phyloP scores from a whole-genome alignment of 345 rosid species.

The Cardiospermum halicacabum region DNA sequence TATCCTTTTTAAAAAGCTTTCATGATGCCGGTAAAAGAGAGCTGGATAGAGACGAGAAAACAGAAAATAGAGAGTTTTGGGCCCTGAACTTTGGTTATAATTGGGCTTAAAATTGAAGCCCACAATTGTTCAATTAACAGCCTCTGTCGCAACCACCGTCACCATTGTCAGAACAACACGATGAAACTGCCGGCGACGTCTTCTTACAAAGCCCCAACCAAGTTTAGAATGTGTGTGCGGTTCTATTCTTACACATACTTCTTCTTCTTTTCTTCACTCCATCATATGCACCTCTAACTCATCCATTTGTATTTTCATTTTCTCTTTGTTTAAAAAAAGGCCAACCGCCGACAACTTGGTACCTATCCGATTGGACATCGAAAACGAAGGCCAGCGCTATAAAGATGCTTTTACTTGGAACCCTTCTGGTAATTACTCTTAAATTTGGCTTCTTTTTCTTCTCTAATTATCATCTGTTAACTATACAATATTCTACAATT shows the following conservation, averaged over 20 bases:
- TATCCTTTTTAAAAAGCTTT: no score
- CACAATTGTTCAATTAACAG: no score
- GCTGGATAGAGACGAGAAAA: no score
- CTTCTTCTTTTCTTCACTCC: neutral
- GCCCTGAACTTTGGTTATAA: no score
- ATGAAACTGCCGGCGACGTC: conserved; percentile 46
- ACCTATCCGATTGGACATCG: conserved; percentile 84
- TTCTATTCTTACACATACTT: neutral
- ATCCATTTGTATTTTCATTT: neutral
- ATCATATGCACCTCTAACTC: neutral
- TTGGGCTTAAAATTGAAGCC: no score
- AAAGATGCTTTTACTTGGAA: conserved; percentile 98
- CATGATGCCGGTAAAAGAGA: no score
- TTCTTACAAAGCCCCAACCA: conserved; percentile 53
- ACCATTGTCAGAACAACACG: neutral
- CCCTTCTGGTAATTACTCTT: conserved; percentile 61
- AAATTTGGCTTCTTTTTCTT: no score
- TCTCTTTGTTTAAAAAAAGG: conserved; percentile 25
- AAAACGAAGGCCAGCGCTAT: conserved; percentile 82
- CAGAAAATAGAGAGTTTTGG: no score
- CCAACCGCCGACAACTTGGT: conserved; percentile 86
- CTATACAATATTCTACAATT: neutral
- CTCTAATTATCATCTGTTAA: neutral
- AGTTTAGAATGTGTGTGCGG: conserved; percentile 72
- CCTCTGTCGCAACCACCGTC: neutral